Conservation (phyloP, 352 stramenopile species). For the Pythium folliculosum region DNA sequence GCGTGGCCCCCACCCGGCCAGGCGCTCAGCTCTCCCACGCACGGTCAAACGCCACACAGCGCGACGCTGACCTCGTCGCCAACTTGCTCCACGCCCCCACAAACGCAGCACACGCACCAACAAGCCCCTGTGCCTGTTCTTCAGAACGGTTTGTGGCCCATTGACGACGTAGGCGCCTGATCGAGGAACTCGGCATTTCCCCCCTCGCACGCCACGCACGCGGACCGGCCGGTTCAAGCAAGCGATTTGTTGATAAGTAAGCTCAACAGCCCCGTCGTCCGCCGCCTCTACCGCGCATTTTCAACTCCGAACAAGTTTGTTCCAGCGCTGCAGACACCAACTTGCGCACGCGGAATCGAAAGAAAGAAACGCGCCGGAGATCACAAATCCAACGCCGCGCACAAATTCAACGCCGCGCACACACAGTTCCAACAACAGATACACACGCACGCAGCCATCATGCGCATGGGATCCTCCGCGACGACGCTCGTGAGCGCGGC, state of each 20-base stretch:
- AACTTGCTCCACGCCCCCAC: background rate
- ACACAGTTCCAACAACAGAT: background rate
- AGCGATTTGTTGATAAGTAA: too few relatives aligned
- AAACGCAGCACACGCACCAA: background rate
- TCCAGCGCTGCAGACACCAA: too few relatives aligned
- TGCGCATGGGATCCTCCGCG: conserved; percentile 9
- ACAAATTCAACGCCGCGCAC: too few relatives aligned
- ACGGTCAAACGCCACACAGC: too few relatives aligned
- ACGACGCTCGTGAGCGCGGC: conserved; percentile 4
- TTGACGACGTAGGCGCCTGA: background rate
- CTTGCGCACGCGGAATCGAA: background rate
- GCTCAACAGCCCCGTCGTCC: too few relatives aligned
- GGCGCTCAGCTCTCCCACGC: background rate
- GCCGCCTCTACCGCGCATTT: too few relatives aligned
- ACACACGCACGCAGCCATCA: background rate
- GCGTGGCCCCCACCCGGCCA: too few relatives aligned
- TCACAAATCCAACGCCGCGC: background rate
- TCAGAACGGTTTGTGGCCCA: background rate
- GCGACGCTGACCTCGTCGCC: background rate
- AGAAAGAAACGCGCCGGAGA: background rate
- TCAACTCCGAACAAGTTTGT: too few relatives aligned
- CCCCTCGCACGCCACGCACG: background rate
- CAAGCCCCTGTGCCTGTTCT: too few relatives aligned
- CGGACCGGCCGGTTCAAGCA: conserved; percentile 8
- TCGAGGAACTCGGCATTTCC: background rate